phyloP scores from a whole-genome alignment of 345 rosid genomes.

The Abelmoschus esculentus region DNA sequence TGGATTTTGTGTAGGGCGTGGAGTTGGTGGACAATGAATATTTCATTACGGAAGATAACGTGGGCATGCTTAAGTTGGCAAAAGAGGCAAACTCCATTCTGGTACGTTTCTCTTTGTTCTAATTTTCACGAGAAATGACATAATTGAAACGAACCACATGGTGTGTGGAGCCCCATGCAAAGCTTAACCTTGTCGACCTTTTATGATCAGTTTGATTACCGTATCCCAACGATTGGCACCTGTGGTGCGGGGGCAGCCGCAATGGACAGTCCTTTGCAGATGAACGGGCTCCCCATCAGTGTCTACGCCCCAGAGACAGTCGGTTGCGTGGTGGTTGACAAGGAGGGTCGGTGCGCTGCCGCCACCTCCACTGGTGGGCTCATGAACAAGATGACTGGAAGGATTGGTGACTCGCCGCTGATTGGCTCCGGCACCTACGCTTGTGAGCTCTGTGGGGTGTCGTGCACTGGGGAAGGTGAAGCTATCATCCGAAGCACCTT shows the following conservation, averaged over 20 bases:
- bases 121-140: no score
- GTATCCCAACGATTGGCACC: slow-evolving; percentile 41
- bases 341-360: slow-evolving; percentile 75
- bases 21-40: slow-evolving; percentile 70
- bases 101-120: slow-evolving; percentile 28
- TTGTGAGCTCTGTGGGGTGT: no score
- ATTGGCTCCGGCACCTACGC: no score
- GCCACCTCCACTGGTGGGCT: slow-evolving; percentile 62
- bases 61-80: no score
- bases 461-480: slow-evolving; percentile 59
- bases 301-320: slow-evolving; percentile 90
- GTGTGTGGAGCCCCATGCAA: neutral
- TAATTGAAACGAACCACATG: no score
- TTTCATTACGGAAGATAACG: slow-evolving; percentile 80
- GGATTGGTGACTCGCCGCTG: no score
- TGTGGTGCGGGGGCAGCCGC: slow-evolving; percentile 57
- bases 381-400: no score
- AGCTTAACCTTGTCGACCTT: neutral
- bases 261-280: slow-evolving; percentile 43
- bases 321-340: slow-evolving; percentile 86
- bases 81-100: slow-evolving; percentile 60
- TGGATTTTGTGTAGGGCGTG: slow-evolving; percentile 42
- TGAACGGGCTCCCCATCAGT: slow-evolving; percentile 26
- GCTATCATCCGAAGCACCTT: slow-evolving; percentile 84
- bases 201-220: slow-evolving; percentile 66